Conservation (phyloP, 192 early-diverging fungal species). For the Helicostylum pulchrum region DNA sequence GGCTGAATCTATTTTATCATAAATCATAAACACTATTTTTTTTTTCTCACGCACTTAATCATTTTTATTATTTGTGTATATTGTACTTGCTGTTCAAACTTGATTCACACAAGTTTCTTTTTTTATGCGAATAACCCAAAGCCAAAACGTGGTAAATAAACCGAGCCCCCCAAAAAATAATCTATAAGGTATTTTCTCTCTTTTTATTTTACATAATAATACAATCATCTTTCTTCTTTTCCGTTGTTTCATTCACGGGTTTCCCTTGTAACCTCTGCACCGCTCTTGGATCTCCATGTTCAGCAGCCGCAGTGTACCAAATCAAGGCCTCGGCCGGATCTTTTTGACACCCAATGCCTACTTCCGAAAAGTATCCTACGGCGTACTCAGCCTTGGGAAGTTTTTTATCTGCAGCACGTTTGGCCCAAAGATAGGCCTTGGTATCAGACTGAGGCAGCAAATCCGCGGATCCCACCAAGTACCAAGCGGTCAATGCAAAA, state of each 20-base stretch:
- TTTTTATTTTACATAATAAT: constrained; percentile 23
- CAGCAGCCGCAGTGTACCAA: constrained; percentile 65
- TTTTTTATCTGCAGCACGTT: constrained; percentile 49
- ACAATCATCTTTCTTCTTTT: constrained; percentile 38
- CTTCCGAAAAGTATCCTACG: constrained; percentile 58
- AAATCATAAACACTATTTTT: too few relatives aligned
- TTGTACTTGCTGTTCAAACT: too few relatives aligned
- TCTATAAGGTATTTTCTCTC: background rate
- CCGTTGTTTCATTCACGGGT: constrained; percentile 27
- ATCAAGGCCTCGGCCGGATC: constrained; percentile 39
- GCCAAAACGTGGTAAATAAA: background rate
- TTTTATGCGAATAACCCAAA: background rate
- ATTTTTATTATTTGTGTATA: too few relatives aligned
- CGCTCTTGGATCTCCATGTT: constrained; percentile 54
- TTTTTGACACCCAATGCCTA: constrained; percentile 46
- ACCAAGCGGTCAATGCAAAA: constrained; percentile 59
- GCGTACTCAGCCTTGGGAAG: constrained; percentile 58
- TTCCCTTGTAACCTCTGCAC: constrained; percentile 45
- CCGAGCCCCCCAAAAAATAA: too few relatives aligned
- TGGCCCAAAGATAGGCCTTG: constrained; percentile 54
- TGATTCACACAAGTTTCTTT: background rate
- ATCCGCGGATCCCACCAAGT: constrained; percentile 8
- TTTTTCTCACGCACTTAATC: too few relatives aligned
- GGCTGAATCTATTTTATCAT: too few relatives aligned
- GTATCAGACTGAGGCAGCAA: constrained; percentile 46